Evolutionary conservation across 371 early-diverging fungal genomes (phyloP).

Genomic region (Apophysomyces elegans): DNA sequence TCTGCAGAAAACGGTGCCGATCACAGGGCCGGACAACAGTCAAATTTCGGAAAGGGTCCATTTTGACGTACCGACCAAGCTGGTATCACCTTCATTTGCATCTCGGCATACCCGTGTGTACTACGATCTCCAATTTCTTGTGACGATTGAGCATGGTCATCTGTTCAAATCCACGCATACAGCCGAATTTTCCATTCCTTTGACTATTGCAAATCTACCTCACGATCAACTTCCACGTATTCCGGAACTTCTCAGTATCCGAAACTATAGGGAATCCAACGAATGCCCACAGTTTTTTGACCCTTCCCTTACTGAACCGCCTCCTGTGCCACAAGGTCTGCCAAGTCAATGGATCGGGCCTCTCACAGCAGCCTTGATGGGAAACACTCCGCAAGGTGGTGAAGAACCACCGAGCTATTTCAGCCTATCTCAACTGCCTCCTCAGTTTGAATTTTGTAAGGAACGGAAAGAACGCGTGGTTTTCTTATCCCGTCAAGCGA

Average conservation of each 20-base stretch:
- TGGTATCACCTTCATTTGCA: slow-evolving; percentile 49
- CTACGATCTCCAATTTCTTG: slow-evolving; percentile 42
- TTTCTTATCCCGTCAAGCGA: slow-evolving; percentile 37
- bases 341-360: slow-evolving; percentile 28
- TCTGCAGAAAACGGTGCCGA: slow-evolving; percentile 28
- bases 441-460: slow-evolving; percentile 34
- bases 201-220: slow-evolving; percentile 47
- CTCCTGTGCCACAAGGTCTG: slow-evolving; percentile 26
- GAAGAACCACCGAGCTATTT: slow-evolving; percentile 56
- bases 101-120: slow-evolving; percentile 49
- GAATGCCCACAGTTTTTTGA: slow-evolving; percentile 49
- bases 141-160: slow-evolving; percentile 35
- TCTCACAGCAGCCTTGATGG: slow-evolving; percentile 25
- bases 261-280: slow-evolving; percentile 32
- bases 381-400: slow-evolving; percentile 28
- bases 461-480: slow-evolving; percentile 46
- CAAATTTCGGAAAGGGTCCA: slow-evolving; percentile 25
- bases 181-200: slow-evolving; percentile 44
- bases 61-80: slow-evolving; percentile 49
- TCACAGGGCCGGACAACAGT: slow-evolving; percentile 9
- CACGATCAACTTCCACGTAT: slow-evolving; percentile 47
- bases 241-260: slow-evolving; percentile 40
- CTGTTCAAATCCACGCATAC: slow-evolving; percentile 36
- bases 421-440: slow-evolving; percentile 38
- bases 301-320: slow-evolving; percentile 44